Conservation (phyloP, 176 grass and related monocot species). For the Areca catechu region DNA sequence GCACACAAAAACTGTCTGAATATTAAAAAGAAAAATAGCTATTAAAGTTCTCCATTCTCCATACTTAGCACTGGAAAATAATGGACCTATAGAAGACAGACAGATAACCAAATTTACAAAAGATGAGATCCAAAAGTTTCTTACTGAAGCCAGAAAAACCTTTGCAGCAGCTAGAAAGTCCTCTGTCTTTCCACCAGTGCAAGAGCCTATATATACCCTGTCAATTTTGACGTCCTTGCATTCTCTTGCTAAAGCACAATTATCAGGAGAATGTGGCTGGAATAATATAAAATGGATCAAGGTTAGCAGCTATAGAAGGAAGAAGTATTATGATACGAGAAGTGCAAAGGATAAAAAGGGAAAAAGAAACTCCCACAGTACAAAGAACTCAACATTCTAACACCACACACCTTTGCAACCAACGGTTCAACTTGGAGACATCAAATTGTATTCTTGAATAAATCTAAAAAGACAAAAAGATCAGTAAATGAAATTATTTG, state of each 20-base stretch:
- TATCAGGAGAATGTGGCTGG: slow-evolving; percentile 97
- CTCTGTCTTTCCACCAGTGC: slow-evolving; percentile 91
- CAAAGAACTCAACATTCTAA: too few species aligned
- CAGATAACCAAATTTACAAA: neutral
- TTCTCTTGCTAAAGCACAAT: slow-evolving; percentile 85
- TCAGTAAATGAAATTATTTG: neutral
- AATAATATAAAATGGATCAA: slow-evolving; percentile 6
- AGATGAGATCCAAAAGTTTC: slow-evolving; percentile 26
- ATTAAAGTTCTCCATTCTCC: too few species aligned
- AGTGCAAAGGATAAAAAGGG: too few species aligned
- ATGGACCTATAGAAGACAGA: too few species aligned
- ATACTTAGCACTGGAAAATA: too few species aligned
- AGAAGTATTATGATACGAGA: too few species aligned
- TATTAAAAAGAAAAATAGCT: too few species aligned
- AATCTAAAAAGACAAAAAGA: slow-evolving; percentile 35
- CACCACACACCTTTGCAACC: slow-evolving; percentile 67
- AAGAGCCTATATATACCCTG: slow-evolving; percentile 94
- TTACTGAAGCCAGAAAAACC: slow-evolving; percentile 85
- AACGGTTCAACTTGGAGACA: slow-evolving; percentile 89
- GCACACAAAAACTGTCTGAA: too few species aligned
- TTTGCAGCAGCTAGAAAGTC: slow-evolving; percentile 90
- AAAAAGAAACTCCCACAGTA: too few species aligned
- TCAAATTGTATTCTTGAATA: slow-evolving; percentile 79
- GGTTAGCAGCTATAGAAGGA: neutral
- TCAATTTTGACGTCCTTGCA: slow-evolving; percentile 95